Percentiles rank a stretch among this genome's conserved stretches.
These are phyloP conservation scores for Polysphondylium violaceum DNA, from an alignment of 78 protist genomes.

Conservation along the genomic window DNA sequence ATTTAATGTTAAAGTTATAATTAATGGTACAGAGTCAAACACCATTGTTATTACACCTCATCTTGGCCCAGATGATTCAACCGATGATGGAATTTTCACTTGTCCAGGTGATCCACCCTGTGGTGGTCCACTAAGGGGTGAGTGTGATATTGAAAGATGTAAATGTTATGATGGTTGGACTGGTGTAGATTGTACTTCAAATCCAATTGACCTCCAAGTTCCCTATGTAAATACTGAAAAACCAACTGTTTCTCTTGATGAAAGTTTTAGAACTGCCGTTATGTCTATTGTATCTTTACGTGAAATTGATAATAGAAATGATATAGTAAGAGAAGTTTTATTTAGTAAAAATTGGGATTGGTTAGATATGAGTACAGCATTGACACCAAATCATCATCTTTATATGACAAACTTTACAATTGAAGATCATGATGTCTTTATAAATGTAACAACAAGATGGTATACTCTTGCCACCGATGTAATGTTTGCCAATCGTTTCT, in stretches of 20 bases:
- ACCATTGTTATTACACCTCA: background rate
- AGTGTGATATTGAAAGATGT: conserved; percentile 8
- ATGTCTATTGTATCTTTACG: background rate
- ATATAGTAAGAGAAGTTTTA: too few relatives aligned
- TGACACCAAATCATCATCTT: background rate
- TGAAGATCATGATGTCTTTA: background rate
- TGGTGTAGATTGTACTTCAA: conserved; percentile 27
- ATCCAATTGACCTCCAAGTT: background rate
- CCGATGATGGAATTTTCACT: background rate
- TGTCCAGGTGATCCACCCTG: conserved; percentile 6
- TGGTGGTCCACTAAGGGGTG: conserved; percentile 21
- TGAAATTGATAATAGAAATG: too few relatives aligned
- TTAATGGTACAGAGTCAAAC: background rate
- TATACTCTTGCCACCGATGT: background rate
- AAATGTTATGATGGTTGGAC: background rate
- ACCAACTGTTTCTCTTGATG: background rate
- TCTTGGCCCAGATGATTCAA: background rate
- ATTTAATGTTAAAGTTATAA: conserved; percentile 1
- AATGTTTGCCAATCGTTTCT: background rate
- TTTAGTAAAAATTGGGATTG: background rate
- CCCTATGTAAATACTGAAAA: background rate
- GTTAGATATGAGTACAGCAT: background rate
- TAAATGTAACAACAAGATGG: background rate
- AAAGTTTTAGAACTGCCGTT: background rate
- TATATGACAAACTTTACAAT: background rate